phyloP scores from a whole-genome alignment of 2,329 filamentous ascomycete genomes.

The Ascochyta lentis region DNA sequence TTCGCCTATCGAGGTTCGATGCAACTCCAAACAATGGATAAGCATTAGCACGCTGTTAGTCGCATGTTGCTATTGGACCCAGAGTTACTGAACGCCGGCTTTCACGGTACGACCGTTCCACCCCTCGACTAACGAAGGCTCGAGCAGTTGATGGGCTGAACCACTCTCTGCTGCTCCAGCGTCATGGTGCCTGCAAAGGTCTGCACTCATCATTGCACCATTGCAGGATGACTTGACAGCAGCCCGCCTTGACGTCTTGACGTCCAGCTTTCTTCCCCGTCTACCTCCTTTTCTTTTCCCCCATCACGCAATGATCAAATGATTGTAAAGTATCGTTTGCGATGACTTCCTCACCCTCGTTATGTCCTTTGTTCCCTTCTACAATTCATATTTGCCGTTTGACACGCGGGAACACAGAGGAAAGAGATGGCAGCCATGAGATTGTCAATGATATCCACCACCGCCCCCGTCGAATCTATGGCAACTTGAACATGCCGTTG shows the following conservation, averaged over 20 bases:
- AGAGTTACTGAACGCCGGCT: background rate
- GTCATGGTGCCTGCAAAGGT: background rate
- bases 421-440: background rate
- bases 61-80: background rate
- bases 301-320: background rate
- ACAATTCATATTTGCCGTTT: background rate
- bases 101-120: background rate
- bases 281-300: background rate
- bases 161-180: background rate
- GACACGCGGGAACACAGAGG: background rate
- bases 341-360: constrained; percentile 6
- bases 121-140: background rate
- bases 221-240: background rate
- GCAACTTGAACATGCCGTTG: background rate
- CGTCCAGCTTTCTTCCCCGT: background rate
- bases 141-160: constrained; percentile 4
- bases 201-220: constrained; percentile 4
- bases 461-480: background rate
- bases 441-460: background rate
- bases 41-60: background rate
- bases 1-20: background rate
- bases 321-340: constrained; percentile 1
- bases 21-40: background rate
- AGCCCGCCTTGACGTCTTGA: background rate
- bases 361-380: constrained; percentile 5